Conservation (phyloP, 192 early-diverging fungal species). For the Coemansia sp. region DNA sequence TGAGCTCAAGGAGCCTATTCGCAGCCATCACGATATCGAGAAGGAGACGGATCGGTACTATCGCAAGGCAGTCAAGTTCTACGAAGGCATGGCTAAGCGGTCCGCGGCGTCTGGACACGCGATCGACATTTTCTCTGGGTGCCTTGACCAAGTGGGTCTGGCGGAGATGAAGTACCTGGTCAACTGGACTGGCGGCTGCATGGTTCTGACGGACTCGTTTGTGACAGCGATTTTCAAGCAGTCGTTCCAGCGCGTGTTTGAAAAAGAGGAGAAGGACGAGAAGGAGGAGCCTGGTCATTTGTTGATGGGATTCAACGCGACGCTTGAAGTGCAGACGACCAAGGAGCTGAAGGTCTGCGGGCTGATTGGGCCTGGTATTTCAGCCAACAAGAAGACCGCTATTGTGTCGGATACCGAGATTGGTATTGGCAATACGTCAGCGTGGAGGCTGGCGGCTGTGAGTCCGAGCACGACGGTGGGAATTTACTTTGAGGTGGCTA, state of each 20-base stretch:
- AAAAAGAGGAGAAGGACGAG: slow-evolving; percentile 68
- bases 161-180: slow-evolving; percentile 95
- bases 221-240: slow-evolving; percentile 97
- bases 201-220: slow-evolving; percentile 97
- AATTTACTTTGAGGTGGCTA: slow-evolving; percentile 97
- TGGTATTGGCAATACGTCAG: slow-evolving; percentile 93
- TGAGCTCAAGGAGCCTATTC: slow-evolving; percentile 91
- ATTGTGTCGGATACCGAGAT: slow-evolving; percentile 98
- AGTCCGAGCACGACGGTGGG: slow-evolving; percentile 84
- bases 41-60: slow-evolving; percentile 92
- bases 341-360: slow-evolving; percentile 96
- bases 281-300: slow-evolving; percentile 69
- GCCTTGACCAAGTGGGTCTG: slow-evolving; percentile 95
- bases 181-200: slow-evolving; percentile 88
- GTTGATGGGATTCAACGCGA: slow-evolving; percentile 97
- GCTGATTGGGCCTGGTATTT: slow-evolving; percentile 94
- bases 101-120: slow-evolving; percentile 86
- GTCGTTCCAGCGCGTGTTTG: slow-evolving; percentile 93
- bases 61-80: slow-evolving; percentile 96
- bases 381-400: slow-evolving; percentile 85
- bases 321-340: slow-evolving; percentile 94
- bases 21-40: slow-evolving; percentile 98
- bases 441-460: slow-evolving; percentile 94
- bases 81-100: slow-evolving; percentile 87
- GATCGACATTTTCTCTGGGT: slow-evolving; percentile 98